Percentiles rank a stretch among this genome's conserved stretches.
Evolutionary conservation across 139 green algal genomes (phyloP).

Genomic region (Nannochloris sp.): DNA sequence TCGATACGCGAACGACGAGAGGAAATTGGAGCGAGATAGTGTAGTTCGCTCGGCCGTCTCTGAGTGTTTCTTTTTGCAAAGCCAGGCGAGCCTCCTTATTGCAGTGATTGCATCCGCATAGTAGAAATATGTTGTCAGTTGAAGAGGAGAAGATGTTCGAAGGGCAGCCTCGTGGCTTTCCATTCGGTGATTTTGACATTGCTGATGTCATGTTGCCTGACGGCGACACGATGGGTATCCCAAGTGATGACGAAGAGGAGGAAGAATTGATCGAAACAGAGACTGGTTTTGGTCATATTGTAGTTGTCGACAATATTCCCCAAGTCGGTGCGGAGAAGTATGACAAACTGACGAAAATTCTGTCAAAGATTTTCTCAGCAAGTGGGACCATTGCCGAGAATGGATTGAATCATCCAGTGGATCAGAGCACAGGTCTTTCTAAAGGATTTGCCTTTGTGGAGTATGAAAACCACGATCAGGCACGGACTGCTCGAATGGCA

Average conservation of each 20-base stretch:
- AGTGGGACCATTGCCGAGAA: conserved; percentile 73
- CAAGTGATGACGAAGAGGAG: conserved; percentile 69
- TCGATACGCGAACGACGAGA: too few species aligned
- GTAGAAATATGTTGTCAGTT: background rate
- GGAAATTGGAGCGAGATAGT: too few species aligned
- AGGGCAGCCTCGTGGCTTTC: conserved; percentile 69
- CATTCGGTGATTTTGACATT: conserved; percentile 69
- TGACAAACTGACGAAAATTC: conserved; percentile 84
- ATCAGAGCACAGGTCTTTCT: conserved; percentile 53
- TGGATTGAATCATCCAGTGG: conserved; percentile 82
- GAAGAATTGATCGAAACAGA: conserved; percentile 79
- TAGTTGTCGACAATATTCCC: conserved; percentile 92
- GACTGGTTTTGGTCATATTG: conserved; percentile 83
- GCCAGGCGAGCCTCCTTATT: background rate
- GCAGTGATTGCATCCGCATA: background rate
- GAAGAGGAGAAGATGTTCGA: conserved; percentile 30
- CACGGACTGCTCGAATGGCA: conserved; percentile 8
- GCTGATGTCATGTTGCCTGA: conserved; percentile 79
- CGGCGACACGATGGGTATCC: conserved; percentile 81
- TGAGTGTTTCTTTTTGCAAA: background rate
- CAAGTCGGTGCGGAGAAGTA: conserved; percentile 81
- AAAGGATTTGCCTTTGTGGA: conserved; percentile 96
- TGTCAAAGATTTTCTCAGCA: conserved; percentile 83
- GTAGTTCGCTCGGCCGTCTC: too few species aligned
- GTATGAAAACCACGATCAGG: conserved; percentile 58